Percentiles rank a stretch among this genome's conserved stretches.
Evolutionary conservation across 2,329 filamentous ascomycete species (phyloP).

Genomic region (Aaosphaeria arxii): DNA sequence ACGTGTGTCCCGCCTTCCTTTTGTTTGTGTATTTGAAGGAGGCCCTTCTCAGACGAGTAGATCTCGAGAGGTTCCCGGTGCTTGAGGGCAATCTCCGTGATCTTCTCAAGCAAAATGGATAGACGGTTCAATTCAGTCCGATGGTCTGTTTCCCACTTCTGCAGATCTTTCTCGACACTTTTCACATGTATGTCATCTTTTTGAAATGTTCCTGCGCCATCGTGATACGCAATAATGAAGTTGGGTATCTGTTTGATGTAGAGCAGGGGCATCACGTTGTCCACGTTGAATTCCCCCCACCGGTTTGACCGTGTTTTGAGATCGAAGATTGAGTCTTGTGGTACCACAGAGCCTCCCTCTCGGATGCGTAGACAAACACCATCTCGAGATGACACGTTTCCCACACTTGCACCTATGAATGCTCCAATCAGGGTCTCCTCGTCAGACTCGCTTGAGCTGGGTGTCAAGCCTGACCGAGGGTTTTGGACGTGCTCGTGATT

Average conservation of each 20-base stretch:
- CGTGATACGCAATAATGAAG: slow-evolving; percentile 52
- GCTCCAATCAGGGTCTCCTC: slow-evolving; percentile 10
- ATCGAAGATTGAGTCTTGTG: slow-evolving; percentile 50
- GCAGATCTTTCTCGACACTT: slow-evolving; percentile 36
- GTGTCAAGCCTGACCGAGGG: neutral
- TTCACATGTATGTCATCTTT: slow-evolving; percentile 38
- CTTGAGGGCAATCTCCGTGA: slow-evolving; percentile 23
- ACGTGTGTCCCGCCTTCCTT: slow-evolving; percentile 19
- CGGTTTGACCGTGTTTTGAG: slow-evolving; percentile 50
- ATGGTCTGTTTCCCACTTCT: slow-evolving; percentile 44
- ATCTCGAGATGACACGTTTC: neutral
- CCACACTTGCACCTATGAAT: slow-evolving; percentile 5
- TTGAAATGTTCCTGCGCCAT: slow-evolving; percentile 40
- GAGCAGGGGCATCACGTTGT: slow-evolving; percentile 43
- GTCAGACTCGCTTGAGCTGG: neutral
- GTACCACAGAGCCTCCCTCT: slow-evolving; percentile 22
- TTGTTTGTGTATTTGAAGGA: slow-evolving; percentile 36
- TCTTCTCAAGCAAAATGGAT: slow-evolving; percentile 24
- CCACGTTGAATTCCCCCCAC: slow-evolving; percentile 34
- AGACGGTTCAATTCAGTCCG: slow-evolving; percentile 23
- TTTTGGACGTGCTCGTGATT: neutral
- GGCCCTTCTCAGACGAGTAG: slow-evolving; percentile 22
- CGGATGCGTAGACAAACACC: slow-evolving; percentile 14
- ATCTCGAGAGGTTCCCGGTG: slow-evolving; percentile 28
- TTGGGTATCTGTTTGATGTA: slow-evolving; percentile 53